Percentiles rank a stretch among this genome's conserved stretches.
These are phyloP conservation scores for Pseudocercospora fuligena DNA, from an alignment of 2,329 filamentous ascomycete species.

Conservation along the genomic window DNA sequence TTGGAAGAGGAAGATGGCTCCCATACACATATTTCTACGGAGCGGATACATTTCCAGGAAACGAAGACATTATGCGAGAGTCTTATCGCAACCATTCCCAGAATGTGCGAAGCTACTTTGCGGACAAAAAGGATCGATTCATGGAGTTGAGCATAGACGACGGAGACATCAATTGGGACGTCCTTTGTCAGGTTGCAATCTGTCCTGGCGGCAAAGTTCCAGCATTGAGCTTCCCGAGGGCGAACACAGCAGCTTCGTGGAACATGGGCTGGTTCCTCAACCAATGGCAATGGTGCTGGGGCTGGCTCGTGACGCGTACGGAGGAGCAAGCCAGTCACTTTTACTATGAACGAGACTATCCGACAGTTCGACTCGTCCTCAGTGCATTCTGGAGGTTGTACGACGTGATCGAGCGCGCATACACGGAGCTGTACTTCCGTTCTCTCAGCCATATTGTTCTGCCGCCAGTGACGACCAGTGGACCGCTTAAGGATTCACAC, in stretches of 20 bases:
- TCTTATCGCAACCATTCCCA: slow-evolving; percentile 33
- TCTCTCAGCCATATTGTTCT: slow-evolving; percentile 13
- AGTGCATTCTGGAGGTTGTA: slow-evolving; percentile 31
- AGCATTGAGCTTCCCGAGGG: slow-evolving; percentile 29
- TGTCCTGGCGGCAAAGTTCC: slow-evolving; percentile 29
- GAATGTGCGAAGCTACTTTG: slow-evolving; percentile 32
- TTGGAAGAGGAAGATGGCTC: slow-evolving; percentile 35
- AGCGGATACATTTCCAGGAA: slow-evolving; percentile 30
- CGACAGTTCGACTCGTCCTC: slow-evolving; percentile 27
- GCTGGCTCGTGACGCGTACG: slow-evolving; percentile 35
- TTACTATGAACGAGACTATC: slow-evolving; percentile 31
- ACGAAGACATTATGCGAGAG: slow-evolving; percentile 32
- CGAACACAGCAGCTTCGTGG: slow-evolving; percentile 37
- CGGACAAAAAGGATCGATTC: slow-evolving; percentile 28
- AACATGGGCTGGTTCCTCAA: slow-evolving; percentile 31
- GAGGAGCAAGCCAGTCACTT: slow-evolving; percentile 34
- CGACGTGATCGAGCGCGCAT: slow-evolving; percentile 34
- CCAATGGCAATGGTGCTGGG: slow-evolving; percentile 32
- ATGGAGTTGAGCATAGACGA: slow-evolving; percentile 34
- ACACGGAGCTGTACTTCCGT: slow-evolving; percentile 35
- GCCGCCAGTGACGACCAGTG: slow-evolving; percentile 16
- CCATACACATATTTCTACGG: slow-evolving; percentile 35
- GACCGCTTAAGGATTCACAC: not conserved
- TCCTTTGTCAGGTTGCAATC: slow-evolving; percentile 29
- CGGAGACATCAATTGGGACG: slow-evolving; percentile 32